Base-by-base conservation (phyloP, 2,329 filamentous ascomycete genomes). In the Neopestalotiopsis clavispora region DNA sequence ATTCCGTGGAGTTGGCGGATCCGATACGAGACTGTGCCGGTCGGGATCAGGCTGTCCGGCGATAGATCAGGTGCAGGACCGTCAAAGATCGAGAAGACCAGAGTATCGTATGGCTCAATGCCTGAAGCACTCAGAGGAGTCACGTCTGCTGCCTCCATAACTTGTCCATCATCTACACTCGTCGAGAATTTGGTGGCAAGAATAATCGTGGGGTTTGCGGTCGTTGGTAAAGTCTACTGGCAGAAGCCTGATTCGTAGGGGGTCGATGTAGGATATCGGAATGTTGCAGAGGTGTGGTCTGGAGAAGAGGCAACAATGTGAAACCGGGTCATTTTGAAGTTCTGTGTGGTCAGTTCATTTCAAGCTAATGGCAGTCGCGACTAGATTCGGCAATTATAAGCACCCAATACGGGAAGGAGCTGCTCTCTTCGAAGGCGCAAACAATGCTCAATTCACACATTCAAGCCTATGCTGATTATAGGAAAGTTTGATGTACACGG, bases 401-500 rank as follows among this genome's bases (percentile, higher is more conserved):
- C 20, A 34, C 17, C n/a, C 6, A 58, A 42, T 14, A 20, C 57
- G 49, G 71, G 73, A 72, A 77, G 68, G 72, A 40, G 61, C 73
- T 38, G 59, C 49, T 4, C 57, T 32, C 32, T 38, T 38, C 34
- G 23, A 63, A 71, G 60, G 69, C 69, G 67, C 65, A 67, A 72
- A 72, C 34, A 68, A 72, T 73, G 67, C 68, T 75, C 61, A 71
- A 75, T 76, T 76, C 72, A 67, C 73, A 70, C 71, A 72, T 70
- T 72, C 74, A 71, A 69, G 75, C 70, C 74, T 69, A 65, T 69
- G 68, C 71, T 70, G 66, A 71, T 70, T 72, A 72, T 75, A 76
- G 75, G 73, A 74, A 75, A 77, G 74, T 74, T 69, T 80, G 80
- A 80, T 82, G 80, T 81, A 81, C 77, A 78, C 74, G 74, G 74